phyloP scores from a whole-genome alignment of 2,329 filamentous ascomycete genomes.

The Amphichorda felina region DNA sequence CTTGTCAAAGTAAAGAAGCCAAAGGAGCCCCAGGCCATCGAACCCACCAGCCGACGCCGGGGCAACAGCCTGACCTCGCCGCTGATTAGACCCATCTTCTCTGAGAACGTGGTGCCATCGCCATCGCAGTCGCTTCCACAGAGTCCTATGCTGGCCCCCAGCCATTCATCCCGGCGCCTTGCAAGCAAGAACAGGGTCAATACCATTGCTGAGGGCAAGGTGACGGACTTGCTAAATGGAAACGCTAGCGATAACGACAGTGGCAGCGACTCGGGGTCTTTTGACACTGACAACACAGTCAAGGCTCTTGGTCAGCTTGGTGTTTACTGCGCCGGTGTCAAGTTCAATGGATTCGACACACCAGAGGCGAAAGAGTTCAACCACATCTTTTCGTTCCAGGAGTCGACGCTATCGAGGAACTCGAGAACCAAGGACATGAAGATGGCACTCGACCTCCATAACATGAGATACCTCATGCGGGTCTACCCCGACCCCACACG shows the following conservation, averaged over 20 bases:
- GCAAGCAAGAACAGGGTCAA: slow-evolving; percentile 40
- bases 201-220: slow-evolving; percentile 45
- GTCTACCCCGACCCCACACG: slow-evolving; percentile 82
- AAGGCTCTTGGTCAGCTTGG: slow-evolving; percentile 75
- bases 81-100: slow-evolving; percentile 41
- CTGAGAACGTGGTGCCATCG: slow-evolving; percentile 42
- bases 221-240: slow-evolving; percentile 39
- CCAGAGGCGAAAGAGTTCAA: slow-evolving; percentile 78
- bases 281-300: slow-evolving; percentile 65
- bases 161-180: slow-evolving; percentile 35
- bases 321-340: slow-evolving; percentile 63
- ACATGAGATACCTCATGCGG: slow-evolving; percentile 82
- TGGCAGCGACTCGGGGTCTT: slow-evolving; percentile 40
- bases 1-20: slow-evolving; percentile 92
- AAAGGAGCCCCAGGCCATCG: slow-evolving; percentile 28
- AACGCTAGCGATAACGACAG: slow-evolving; percentile 74
- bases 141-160: slow-evolving; percentile 40
- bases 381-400: slow-evolving; percentile 91
- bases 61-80: slow-evolving; percentile 65
- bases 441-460: slow-evolving; percentile 73
- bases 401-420: slow-evolving; percentile 74
- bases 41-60: slow-evolving; percentile 34
- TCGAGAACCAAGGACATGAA: slow-evolving; percentile 68
- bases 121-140: slow-evolving; percentile 38
- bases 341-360: slow-evolving; percentile 70